Conservation (phyloP, 2,329 filamentous ascomycete species). For the Xylariaceae sp. region DNA sequence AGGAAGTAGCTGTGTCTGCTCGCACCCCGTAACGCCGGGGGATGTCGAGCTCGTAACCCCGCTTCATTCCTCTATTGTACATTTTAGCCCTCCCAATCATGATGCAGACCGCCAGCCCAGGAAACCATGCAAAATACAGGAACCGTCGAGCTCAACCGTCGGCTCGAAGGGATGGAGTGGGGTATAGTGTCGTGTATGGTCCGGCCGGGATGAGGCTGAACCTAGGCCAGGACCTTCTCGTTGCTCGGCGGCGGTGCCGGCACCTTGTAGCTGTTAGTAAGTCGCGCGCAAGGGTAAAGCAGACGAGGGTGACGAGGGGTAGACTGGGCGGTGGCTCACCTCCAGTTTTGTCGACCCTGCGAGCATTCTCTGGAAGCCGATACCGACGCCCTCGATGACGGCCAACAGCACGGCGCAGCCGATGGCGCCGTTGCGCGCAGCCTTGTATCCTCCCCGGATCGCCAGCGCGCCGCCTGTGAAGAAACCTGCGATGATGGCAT, state of each 20-base stretch:
- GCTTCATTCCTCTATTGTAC: slow-evolving; percentile 20
- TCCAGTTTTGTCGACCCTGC: slow-evolving; percentile 81
- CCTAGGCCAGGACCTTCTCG: slow-evolving; percentile 26
- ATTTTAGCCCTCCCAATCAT: slow-evolving; percentile 14
- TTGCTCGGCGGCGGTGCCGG: slow-evolving; percentile 25
- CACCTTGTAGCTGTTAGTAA: too few relatives aligned
- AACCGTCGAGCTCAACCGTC: slow-evolving; percentile 11
- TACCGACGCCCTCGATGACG: slow-evolving; percentile 95
- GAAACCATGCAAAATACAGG: slow-evolving; percentile 20
- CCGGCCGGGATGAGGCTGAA: slow-evolving; percentile 5
- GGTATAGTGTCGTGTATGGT: slow-evolving; percentile 9
- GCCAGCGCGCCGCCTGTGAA: slow-evolving; percentile 91
- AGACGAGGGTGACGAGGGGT: too few relatives aligned
- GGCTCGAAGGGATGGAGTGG: slow-evolving; percentile 21
- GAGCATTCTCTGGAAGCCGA: slow-evolving; percentile 92
- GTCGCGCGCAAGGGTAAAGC: too few relatives aligned
- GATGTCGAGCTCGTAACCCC: slow-evolving; percentile 9
- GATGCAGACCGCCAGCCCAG: slow-evolving; percentile 15
- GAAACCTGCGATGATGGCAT: slow-evolving; percentile 95
- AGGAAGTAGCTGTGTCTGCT: slow-evolving; percentile 11
- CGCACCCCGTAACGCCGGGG: slow-evolving; percentile 7
- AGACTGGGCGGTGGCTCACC: too few relatives aligned
- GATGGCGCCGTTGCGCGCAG: slow-evolving; percentile 90
- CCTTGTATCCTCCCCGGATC: slow-evolving; percentile 83
- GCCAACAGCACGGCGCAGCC: slow-evolving; percentile 90